Conservation (phyloP, 495 filamentous ascomycete species). For the Penicillium soppii region DNA sequence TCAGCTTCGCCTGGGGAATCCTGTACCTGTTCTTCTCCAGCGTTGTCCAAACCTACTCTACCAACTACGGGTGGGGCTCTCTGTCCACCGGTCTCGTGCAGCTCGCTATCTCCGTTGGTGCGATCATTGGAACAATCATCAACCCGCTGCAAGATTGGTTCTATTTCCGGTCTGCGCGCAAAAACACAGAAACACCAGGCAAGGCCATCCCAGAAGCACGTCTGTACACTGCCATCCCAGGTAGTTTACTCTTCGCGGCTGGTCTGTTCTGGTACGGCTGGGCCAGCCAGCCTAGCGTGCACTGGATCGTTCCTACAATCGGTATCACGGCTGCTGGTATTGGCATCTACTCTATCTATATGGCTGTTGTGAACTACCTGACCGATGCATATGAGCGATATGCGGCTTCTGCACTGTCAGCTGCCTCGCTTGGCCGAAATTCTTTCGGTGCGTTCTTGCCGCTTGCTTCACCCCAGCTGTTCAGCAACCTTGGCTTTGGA, state of each 20-base stretch:
- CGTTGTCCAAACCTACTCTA: slow-evolving; percentile 37
- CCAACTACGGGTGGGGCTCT: slow-evolving; percentile 37
- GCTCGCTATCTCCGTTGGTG: slow-evolving; percentile 43
- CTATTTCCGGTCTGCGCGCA: slow-evolving; percentile 30
- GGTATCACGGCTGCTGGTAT: slow-evolving; percentile 34
- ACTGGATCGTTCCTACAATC: slow-evolving; percentile 43
- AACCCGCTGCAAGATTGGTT: slow-evolving; percentile 42
- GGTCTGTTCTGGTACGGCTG: slow-evolving; percentile 47
- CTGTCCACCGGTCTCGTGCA: slow-evolving; percentile 37
- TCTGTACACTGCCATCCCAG: slow-evolving; percentile 39
- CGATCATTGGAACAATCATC: slow-evolving; percentile 39
- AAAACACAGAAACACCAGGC: slow-evolving; percentile 29
- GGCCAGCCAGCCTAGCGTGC: slow-evolving; percentile 27
- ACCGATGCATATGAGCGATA: slow-evolving; percentile 47
- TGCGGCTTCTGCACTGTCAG: slow-evolving; percentile 36
- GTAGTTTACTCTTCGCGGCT: slow-evolving; percentile 40
- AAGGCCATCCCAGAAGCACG: slow-evolving; percentile 40
- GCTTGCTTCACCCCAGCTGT: slow-evolving; percentile 38
- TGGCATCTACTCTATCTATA: slow-evolving; percentile 47
- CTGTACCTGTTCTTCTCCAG: slow-evolving; percentile 49
- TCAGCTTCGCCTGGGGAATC: slow-evolving; percentile 53
- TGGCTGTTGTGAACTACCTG: slow-evolving; percentile 49
- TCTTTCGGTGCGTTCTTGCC: slow-evolving; percentile 37
- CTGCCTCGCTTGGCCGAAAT: slow-evolving; percentile 35
- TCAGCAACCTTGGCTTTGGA: slow-evolving; percentile 38